Evolutionary conservation across 2,329 filamentous ascomycete genomes (phyloP).

Genomic region (Xylariaceae sp.): DNA sequence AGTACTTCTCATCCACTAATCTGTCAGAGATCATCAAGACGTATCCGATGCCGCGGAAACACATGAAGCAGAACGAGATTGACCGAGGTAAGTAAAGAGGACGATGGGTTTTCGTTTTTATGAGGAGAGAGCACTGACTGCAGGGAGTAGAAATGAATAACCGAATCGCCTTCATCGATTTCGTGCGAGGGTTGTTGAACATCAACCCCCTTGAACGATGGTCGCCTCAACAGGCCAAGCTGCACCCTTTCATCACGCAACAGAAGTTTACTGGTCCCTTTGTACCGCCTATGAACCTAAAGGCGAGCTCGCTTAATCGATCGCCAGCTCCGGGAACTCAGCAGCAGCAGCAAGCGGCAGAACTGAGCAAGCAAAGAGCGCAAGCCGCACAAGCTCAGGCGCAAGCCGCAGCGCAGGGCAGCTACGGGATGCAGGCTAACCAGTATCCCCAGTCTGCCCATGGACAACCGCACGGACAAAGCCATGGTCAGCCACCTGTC

Average conservation of each 20-base stretch:
- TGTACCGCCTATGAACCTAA: constrained; percentile 94
- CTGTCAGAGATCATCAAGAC: constrained; percentile 95
- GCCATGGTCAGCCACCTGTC: constrained; percentile 49
- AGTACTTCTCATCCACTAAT: constrained; percentile 94
- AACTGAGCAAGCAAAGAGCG: constrained; percentile 85
- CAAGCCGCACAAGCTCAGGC: constrained; percentile 63
- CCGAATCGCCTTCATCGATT: constrained; percentile 94
- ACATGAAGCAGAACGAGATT: constrained; percentile 96
- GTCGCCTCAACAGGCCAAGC: constrained; percentile 95
- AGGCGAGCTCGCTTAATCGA: constrained; percentile 76
- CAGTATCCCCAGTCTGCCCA: constrained; percentile 42
- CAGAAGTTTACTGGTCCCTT: constrained; percentile 96
- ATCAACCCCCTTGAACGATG: constrained; percentile 95
- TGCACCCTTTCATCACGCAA: constrained; percentile 98
- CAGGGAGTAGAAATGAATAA: constrained; percentile 84
- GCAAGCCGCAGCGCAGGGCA: constrained; percentile 61
- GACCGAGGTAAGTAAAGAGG: constrained; percentile 94
- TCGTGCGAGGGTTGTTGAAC: constrained; percentile 85
- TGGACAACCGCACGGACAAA: constrained; percentile 22
- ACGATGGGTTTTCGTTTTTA: too few species aligned
- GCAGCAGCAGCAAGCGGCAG: constrained; percentile 92
- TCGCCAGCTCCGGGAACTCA: constrained; percentile 90
- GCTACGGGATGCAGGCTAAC: constrained; percentile 53
- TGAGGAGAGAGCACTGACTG: too few species aligned
- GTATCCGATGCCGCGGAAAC: constrained; percentile 97